Evolutionary conservation across 2,329 filamentous ascomycete species (phyloP).

Genomic region (Xylariaceae sp.): DNA sequence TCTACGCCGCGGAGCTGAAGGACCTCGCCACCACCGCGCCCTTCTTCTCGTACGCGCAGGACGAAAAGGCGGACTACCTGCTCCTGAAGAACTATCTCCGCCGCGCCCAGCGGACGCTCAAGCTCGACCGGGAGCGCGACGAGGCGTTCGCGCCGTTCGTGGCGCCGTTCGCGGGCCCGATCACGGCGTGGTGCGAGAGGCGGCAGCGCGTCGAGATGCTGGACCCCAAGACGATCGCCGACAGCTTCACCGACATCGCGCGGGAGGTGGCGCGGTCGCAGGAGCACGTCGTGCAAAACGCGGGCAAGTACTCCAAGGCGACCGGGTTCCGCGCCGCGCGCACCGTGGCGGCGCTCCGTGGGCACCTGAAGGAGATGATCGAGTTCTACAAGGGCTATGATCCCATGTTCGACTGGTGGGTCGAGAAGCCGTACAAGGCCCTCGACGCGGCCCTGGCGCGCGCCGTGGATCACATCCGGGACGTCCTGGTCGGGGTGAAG

Average conservation of each 20-base stretch:
- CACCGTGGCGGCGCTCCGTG: slow-evolving; percentile 35
- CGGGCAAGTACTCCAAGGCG: slow-evolving; percentile 33
- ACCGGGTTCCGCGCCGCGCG: slow-evolving; percentile 44
- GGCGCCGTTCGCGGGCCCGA: slow-evolving; percentile 35
- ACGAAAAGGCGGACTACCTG: slow-evolving; percentile 45
- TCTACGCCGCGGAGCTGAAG: slow-evolving; percentile 37
- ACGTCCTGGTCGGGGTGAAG: slow-evolving; percentile 39
- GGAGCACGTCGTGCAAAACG: slow-evolving; percentile 29
- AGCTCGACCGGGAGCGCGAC: slow-evolving; percentile 34
- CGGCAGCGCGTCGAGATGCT: slow-evolving; percentile 41
- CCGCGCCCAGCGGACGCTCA: slow-evolving; percentile 32
- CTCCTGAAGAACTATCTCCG: slow-evolving; percentile 44
- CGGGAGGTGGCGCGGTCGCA: slow-evolving; percentile 29
- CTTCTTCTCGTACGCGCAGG: slow-evolving; percentile 27
- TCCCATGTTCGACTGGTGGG: slow-evolving; percentile 55
- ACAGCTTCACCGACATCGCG: slow-evolving; percentile 33
- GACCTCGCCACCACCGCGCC: slow-evolving; percentile 22
- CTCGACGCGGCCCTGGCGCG: slow-evolving; percentile 35
- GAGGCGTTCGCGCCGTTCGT: slow-evolving; percentile 36
- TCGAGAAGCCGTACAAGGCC: slow-evolving; percentile 37
- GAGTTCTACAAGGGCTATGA: slow-evolving; percentile 52
- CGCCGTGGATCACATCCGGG: slow-evolving; percentile 30
- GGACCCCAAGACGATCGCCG: slow-evolving; percentile 38
- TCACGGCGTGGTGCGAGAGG: slow-evolving; percentile 43
- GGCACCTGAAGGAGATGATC: slow-evolving; percentile 41